phyloP scores from a whole-genome alignment of 371 early-diverging fungal species.

The Funneliformis caledonium region DNA sequence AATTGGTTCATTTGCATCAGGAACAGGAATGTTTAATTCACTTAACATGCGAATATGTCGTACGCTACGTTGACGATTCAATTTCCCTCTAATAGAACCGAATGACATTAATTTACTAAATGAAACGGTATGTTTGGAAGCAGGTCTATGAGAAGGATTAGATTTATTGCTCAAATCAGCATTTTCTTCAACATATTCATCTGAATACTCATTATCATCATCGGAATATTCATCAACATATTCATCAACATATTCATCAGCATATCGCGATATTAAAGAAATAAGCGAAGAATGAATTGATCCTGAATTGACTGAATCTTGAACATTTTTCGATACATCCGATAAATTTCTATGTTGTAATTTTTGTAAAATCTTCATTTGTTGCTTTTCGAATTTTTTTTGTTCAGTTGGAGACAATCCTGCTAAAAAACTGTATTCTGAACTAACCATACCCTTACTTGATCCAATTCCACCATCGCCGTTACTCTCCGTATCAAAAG shows the following conservation, averaged over 20 bases:
- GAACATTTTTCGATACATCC: not conserved
- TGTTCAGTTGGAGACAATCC: not conserved
- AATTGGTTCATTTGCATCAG: conserved; percentile 6
- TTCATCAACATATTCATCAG: not conserved
- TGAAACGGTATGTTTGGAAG: not conserved
- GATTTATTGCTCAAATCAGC: not conserved
- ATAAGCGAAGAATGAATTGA: not conserved
- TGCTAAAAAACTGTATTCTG: not conserved
- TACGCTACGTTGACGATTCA: not conserved
- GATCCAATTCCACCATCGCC: not conserved
- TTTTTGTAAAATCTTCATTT: not conserved
- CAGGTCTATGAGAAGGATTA: not conserved
- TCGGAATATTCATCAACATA: too few relatives aligned
- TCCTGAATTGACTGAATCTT: not conserved
- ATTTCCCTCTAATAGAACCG: not conserved
- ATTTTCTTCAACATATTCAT: not conserved
- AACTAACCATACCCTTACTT: not conserved
- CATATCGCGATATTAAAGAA: not conserved
- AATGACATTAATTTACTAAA: not conserved
- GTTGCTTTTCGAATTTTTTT: not conserved
- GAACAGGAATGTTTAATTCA: conserved; percentile 23
- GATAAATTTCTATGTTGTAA: not conserved
- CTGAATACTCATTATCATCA: too few relatives aligned
- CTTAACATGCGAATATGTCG: conserved; percentile 16
- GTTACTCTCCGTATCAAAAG: not conserved